These are phyloP conservation scores for Xylariaceae sp. DNA, from an alignment of 2,329 filamentous ascomycete species.

Conservation along the genomic window DNA sequence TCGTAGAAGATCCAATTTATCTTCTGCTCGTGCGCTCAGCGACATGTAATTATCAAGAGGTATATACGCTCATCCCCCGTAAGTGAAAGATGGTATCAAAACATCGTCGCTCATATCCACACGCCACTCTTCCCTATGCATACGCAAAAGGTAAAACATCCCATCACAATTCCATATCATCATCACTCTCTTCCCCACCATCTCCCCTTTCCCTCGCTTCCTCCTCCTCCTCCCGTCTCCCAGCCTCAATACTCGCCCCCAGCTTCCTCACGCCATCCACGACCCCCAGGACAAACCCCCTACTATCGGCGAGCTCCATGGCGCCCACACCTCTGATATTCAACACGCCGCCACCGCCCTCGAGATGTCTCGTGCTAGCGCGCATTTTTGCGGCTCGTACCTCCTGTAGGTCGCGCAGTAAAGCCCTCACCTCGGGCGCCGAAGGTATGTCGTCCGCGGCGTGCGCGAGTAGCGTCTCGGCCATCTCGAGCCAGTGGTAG, in stretches of 20 bases:
- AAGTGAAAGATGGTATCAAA: conserved; percentile 15
- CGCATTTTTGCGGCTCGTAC: conserved; percentile 89
- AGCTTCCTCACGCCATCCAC: conserved; percentile 88
- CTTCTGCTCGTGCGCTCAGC: neutral
- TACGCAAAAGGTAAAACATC: too few species aligned
- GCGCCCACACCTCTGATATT: conserved; percentile 78
- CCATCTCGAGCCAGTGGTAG: conserved; percentile 94
- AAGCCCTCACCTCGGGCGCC: conserved; percentile 73
- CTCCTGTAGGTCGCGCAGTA: conserved; percentile 84
- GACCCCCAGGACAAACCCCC: conserved; percentile 83
- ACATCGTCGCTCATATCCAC: conserved; percentile 1
- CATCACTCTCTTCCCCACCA: conserved; percentile 67
- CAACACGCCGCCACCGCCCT: conserved; percentile 75
- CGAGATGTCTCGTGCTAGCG: conserved; percentile 73
- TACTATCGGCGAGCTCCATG: conserved; percentile 89
- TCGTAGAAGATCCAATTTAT: neutral
- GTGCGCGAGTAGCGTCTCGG: conserved; percentile 84
- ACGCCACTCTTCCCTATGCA: too few species aligned
- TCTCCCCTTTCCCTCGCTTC: conserved; percentile 64
- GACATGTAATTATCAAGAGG: neutral
- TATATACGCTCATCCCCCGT: neutral
- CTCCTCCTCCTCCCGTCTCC: conserved; percentile 76
- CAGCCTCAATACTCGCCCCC: conserved; percentile 79
- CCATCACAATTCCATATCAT: conserved; percentile 51
- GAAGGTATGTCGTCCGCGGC: conserved; percentile 82